Percentiles rank a stretch among this genome's conserved stretches.
Evolutionary conservation across 2,329 filamentous ascomycete genomes (phyloP).

Genomic region (Aspergillus latus): DNA sequence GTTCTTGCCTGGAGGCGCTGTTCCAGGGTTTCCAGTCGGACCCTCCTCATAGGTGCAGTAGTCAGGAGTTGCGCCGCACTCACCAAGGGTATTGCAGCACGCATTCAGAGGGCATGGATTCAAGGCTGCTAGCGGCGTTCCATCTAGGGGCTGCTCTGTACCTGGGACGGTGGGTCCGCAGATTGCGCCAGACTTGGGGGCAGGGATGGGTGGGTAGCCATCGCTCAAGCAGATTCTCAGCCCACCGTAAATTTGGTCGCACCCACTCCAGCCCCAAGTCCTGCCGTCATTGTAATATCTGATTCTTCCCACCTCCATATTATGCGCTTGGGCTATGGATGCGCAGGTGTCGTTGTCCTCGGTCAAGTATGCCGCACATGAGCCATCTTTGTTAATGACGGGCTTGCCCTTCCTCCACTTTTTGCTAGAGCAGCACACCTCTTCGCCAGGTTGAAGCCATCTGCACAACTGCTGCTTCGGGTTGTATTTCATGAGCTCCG

Average conservation of each 20-base stretch:
- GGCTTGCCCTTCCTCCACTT: constrained; percentile 26
- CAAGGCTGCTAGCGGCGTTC: constrained; percentile 35
- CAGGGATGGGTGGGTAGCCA: constrained; percentile 45
- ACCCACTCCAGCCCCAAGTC: constrained; percentile 50
- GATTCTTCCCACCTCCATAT: background rate
- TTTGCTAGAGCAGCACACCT: constrained; percentile 24
- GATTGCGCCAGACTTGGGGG: constrained; percentile 36
- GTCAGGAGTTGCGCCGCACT: constrained; percentile 47
- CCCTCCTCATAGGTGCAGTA: constrained; percentile 41
- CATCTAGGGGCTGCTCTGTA: constrained; percentile 32
- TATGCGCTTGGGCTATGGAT: constrained; percentile 26
- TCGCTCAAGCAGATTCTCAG: constrained; percentile 43
- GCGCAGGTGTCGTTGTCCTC: constrained; percentile 34
- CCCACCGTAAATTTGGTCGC: constrained; percentile 32
- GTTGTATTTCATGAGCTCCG: constrained; percentile 45
- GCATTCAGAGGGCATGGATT: constrained; percentile 50
- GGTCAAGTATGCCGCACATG: constrained; percentile 39
- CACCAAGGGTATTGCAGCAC: constrained; percentile 48
- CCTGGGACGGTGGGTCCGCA: constrained; percentile 50
- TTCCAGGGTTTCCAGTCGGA: constrained; percentile 40
- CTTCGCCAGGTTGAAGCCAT: constrained; percentile 31
- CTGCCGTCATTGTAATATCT: constrained; percentile 30
- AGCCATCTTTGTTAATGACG: constrained; percentile 37
- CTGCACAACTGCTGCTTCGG: constrained; percentile 24
- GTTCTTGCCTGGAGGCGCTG: constrained; percentile 33